Base-by-base conservation (phyloP, 805 yeast genomes). In the Yamadazyma olivae region DNA sequence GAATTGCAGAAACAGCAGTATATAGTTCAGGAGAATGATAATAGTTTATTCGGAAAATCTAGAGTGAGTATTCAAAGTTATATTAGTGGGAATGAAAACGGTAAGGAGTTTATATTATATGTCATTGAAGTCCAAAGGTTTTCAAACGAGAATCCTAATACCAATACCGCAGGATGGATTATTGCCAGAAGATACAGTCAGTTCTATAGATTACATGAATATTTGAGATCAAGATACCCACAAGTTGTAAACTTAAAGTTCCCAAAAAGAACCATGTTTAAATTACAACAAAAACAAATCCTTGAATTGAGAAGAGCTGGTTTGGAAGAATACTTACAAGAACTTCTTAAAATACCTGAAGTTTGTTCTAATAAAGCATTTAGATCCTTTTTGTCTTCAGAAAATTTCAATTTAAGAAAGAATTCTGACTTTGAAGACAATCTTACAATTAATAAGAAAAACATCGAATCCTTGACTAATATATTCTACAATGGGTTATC, bases 141-240 rank as follows among this genome's bases (percentile, higher is more conserved):
- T 30, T 53, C 62, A 50, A 56, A 54, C 29, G 59, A 59, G 5
- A 53, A 57, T 20, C 75, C 74, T 3, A 70, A 64, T 3, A 54
- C 62, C 6, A 69, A 71, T 4, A 65, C 75, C 2, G 87, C 90
- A 0, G 83, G 87, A 0, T 91, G 97, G 97, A 78, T 86, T 35
- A 84, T 89, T n/a, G 91, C 95, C 0, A 64, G 96, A 46, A 67
- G 98, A 39, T 90, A 80, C 52, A 85, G 85, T 48, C 96, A 91
- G 52, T 90, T 90, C 56, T 79, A 71, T 57, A 75, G 73, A 43
- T 64, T 90, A 22, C 79, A 90, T 51, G 77, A 76, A 41, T 79
- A 83, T 43, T 59, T 90, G 46, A 75, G 70, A 38, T 55, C 57
- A 2, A 64, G 59, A 29, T 81, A 79, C 46, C 71, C 79, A 0